Base-by-base conservation (phyloP, 331 rosid species). In the Spiraea crenata region DNA sequence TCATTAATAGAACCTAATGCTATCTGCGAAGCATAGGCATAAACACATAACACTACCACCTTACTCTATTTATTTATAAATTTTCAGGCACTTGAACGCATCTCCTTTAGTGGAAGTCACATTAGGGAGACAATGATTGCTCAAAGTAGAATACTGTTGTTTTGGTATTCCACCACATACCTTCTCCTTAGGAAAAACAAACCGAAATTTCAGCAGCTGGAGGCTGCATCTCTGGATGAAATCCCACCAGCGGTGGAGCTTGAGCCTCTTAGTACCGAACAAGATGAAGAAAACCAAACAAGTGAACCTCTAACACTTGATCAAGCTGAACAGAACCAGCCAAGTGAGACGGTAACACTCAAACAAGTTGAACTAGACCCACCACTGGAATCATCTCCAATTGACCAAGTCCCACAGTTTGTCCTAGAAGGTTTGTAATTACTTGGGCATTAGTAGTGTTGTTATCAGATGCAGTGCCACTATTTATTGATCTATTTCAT, bases 351-450 rank as follows among this genome's bases (percentile, higher is more conserved):
- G 45, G 72, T 79, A 7, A 72, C 80, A 47, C 76, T 79, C 35
- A 74, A 56, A 37, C 73, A 81, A 76, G 83, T 63, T 64, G 88
- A 77, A 65, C 55, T 83, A 57, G 70, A 74, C 51, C 80, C 61
- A 68, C 76, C 69, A 55, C 76, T 68, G 38, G 93, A 85, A 76
- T 71, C 85, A 63, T 75, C 90, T 49, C 66, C 80, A 74, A 47
- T 71, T 44, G 91, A 89, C 75, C 88, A 74, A 73, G 76, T 85
- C 82, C 96, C 84, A 61, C 83, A 90, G 7, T 91, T 93, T 85
- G 44, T 87, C 76, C 87, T 93, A 49, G 95, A 93, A 93, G 99
- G 99, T 91, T 93, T 91, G 97, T 93, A 77, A 81, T 44, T 76
- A 66, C 79, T 83, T 86, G 79, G 95, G 85, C 79, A 78, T 83